These are phyloP conservation scores for Articulospora tetracladia DNA, from an alignment of 495 filamentous ascomycete species.

Conservation along the genomic window DNA sequence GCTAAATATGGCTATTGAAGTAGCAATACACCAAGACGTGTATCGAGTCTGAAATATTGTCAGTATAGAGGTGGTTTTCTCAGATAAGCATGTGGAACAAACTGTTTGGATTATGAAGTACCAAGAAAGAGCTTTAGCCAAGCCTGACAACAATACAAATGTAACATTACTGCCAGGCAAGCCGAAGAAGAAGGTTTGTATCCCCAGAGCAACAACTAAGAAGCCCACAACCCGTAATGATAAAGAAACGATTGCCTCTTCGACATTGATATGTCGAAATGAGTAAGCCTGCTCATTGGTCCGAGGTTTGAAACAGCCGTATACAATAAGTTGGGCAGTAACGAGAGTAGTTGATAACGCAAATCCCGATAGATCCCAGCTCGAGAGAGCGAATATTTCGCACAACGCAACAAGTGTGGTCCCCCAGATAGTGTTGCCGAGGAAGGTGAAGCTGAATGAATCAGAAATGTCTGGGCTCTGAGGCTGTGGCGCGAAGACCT, in stretches of 20 bases:
- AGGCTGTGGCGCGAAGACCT: background rate
- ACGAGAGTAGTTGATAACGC: background rate
- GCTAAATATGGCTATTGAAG: background rate
- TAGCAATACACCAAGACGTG: background rate
- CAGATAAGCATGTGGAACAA: background rate
- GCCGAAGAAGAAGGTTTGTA: background rate
- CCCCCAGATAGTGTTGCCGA: background rate
- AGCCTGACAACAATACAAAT: background rate
- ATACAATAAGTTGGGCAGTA: background rate
- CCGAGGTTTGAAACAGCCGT: background rate
- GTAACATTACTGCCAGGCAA: background rate
- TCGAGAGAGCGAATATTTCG: background rate
- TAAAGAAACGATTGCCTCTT: background rate
- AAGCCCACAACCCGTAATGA: background rate
- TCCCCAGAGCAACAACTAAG: background rate
- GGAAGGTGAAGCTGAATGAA: background rate
- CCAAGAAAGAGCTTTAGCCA: background rate
- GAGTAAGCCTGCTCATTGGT: background rate
- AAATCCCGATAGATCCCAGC: background rate
- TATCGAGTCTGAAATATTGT: background rate
- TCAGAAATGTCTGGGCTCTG: background rate
- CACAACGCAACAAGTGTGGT: background rate
- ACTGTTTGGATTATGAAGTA: background rate
- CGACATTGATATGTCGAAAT: background rate
- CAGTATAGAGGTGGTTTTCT: background rate